These are phyloP conservation scores for Zasmidium angulare DNA, from an alignment of 2,329 filamentous ascomycete genomes.

Conservation along the genomic window DNA sequence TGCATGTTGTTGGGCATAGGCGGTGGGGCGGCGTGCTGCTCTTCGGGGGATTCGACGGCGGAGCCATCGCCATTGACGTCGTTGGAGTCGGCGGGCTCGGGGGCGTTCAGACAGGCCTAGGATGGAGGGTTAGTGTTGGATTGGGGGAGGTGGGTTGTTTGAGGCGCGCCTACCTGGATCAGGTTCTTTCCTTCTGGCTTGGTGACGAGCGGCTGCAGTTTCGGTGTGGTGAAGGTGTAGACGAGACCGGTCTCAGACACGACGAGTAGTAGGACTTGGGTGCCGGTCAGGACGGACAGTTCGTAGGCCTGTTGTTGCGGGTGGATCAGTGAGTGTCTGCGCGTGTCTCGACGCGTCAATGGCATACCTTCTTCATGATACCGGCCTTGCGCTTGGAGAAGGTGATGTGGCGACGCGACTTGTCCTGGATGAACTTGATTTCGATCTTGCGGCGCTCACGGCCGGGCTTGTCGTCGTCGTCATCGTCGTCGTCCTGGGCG, in stretches of 20 bases:
- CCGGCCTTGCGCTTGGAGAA: conserved; percentile 99
- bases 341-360: conserved; percentile 13
- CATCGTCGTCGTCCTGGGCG: conserved; percentile 79
- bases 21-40: conserved; percentile 64
- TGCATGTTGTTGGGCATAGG: conserved; percentile 37
- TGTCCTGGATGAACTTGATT: conserved; percentile 99
- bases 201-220: conserved; percentile 95
- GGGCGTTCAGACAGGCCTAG: conserved; percentile 93
- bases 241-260: conserved; percentile 96
- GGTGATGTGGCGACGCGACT: conserved; percentile 98
- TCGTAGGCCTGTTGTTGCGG: conserved; percentile 77
- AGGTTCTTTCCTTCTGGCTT: conserved; percentile 99
- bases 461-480: conserved; percentile 96
- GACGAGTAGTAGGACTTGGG: conserved; percentile 92
- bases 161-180: conserved; percentile 69
- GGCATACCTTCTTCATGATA: conserved; percentile 97
- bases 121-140: conserved; percentile 15
- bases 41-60: conserved; percentile 82
- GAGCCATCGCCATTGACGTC: conserved; percentile 50
- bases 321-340: conserved; percentile 2
- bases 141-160: neutral
- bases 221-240: conserved; percentile 97
- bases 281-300: conserved; percentile 93
- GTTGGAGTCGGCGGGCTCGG: conserved; percentile 78
- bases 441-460: conserved; percentile 99